Evolutionary conservation across 805 yeast species (phyloP), one percentile per base, ranked within the genome.

Genomic region (Metschnikowia similis): DNA sequence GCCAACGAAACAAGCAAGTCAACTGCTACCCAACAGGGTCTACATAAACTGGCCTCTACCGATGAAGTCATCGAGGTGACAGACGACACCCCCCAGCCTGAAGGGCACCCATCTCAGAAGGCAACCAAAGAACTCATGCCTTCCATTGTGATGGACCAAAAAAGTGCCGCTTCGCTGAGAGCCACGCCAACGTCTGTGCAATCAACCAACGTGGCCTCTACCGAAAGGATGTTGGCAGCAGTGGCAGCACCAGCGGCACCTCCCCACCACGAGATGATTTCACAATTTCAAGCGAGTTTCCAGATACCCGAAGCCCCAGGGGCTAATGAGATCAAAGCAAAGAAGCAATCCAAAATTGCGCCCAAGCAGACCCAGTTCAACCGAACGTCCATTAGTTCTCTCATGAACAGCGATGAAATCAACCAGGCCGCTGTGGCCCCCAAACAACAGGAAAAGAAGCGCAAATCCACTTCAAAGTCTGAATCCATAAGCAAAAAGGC

Each of bases 371-470:
- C 53, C 10, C 45, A 42, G 26, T 41, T 42, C 36, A 68, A 65
- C 57, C 69, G 64, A 45, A 64, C 77, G 0, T 69, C 75, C 6
- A 73, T 73, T 28, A 69, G 65, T 47, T 67, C 75, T 11, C 66
- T 73, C 38, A 72, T 73, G 48, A 73, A 73, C 55, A 49, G 59
- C 10, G 77, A 72, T 36, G 70, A 66, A 35, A 67, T 57, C 42
- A 48, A 42, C 45, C 49, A 46, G 29, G 39, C 32, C 8, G 27
- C 47, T 9, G 45, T 13, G 26, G 45, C 44, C 16, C 45, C 42
- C 10, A 53, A 45, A 26, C 45, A 34, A 13, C 49, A 38, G 8
- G 54, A 48, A 28, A 56, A 48, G 29, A 57, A 48, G 31, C 53
- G 58, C 37, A 45, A 54, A 36, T 21, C 50, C 6, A 36, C 48